Base-by-base conservation (phyloP, 169 alveolate species). In the Plasmodium knowlesi region DNA sequence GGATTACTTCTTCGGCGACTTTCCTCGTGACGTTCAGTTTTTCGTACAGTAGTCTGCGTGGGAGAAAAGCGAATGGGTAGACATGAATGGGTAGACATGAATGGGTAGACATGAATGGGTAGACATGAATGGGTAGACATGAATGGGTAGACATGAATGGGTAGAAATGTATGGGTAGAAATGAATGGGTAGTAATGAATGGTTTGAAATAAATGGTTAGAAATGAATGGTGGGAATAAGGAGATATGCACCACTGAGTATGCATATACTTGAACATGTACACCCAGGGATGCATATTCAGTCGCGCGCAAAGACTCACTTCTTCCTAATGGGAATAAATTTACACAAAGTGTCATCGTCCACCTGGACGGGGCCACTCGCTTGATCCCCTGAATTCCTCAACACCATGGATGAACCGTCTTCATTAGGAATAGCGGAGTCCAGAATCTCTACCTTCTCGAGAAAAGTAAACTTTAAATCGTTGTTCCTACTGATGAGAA, bases 1-100 rank as follows among this genome's bases (percentile, higher is more conserved):
- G 82, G 19, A 89, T 43, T 10, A 80, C 94, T 34, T 89, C 83
- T 71, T 89, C 94, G 79, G 94, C 94, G 14, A 80, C 22, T 89
- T 79, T 57, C 39, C 32, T 79, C 22, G 94, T 89, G 19, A 37
- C 19, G 30, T 71, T 89, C 10, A 89, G 83, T 37, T 30, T 78
- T n/a, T 89, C 94, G 34, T 89, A 89, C 76, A 89, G 19, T 61
- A 89, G 4, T 19, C 94, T 89, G 22, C 5, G 19, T 8, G 34
- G 32, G 79, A 6, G 54, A 12, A 22, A 71, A 71, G n/a, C 12
- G 50, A 84, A 41, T 67, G 74, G 76, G 10, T 67, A 0, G 30
- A 25, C 19, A 5, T 67, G 76, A 9, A 12, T 4, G 76, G 5
- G n/a, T n/a, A n/a, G n/a, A n/a, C n/a, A n/a, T n/a, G n/a, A n/a